These are phyloP conservation scores for Favolaschia claudopus DNA, from an alignment of 768 basidiomycete species.

Conservation along the genomic window DNA sequence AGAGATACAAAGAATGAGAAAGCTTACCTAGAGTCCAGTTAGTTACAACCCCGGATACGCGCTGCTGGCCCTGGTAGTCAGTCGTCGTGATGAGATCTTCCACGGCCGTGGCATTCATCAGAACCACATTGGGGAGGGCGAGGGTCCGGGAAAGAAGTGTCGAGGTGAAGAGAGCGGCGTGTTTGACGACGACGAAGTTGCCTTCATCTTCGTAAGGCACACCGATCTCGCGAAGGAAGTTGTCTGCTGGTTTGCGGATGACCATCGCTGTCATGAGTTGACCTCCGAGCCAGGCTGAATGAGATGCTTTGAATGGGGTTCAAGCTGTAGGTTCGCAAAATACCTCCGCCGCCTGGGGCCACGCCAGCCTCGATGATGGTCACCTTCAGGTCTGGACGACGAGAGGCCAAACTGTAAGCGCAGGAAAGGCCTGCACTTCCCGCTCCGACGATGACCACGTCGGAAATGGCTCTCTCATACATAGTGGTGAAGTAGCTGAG, in stretches of 20 bases:
- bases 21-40: constrained; percentile 51
- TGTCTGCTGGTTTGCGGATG: constrained; percentile 79
- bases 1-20: too few species aligned
- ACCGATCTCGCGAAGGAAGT: constrained; percentile 72
- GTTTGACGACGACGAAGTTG: constrained; percentile 79
- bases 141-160: constrained; percentile 77
- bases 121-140: constrained; percentile 71
- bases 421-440: constrained; percentile 76
- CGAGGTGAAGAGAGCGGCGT: constrained; percentile 83
- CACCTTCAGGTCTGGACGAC: constrained; percentile 66
- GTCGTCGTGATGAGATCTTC: constrained; percentile 78
- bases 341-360: constrained; percentile 79
- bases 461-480: constrained; percentile 78
- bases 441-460: constrained; percentile 80
- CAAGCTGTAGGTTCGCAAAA: too few species aligned
- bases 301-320: too few species aligned
- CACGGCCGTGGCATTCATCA: constrained; percentile 84
- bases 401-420: constrained; percentile 75
- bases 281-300: constrained; percentile 83
- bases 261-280: constrained; percentile 87
- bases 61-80: constrained; percentile 61
- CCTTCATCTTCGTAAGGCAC: constrained; percentile 84
- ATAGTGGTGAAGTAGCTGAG: constrained; percentile 74
- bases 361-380: constrained; percentile 73
- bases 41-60: constrained; percentile 59